Evolutionary conservation across 164 flowering plant species (phyloP).

Genomic region (Annona cherimola): DNA sequence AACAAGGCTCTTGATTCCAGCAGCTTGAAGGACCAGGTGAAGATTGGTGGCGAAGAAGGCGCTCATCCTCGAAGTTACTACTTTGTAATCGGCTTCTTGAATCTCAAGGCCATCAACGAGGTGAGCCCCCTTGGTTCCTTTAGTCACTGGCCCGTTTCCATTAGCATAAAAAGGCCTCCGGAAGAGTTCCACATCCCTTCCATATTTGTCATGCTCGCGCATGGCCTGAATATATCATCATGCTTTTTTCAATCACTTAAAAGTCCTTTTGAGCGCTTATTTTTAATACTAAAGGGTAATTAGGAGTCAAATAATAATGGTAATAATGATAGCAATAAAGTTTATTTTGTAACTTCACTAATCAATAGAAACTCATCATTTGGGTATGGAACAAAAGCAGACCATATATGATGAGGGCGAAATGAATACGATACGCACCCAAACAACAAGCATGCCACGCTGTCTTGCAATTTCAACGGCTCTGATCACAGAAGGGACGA

Average conservation of each 20-base stretch:
- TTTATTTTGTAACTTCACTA: too few relatives aligned
- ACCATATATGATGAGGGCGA: too few relatives aligned
- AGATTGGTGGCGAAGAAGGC: conserved; percentile 88
- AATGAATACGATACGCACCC: conserved; percentile 37
- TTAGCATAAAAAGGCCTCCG: conserved; percentile 53
- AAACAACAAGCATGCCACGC: conserved; percentile 57
- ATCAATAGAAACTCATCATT: background rate
- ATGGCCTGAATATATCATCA: conserved; percentile 51
- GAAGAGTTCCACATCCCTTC: conserved; percentile 88
- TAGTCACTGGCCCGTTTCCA: conserved; percentile 52
- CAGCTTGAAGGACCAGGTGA: conserved; percentile 56
- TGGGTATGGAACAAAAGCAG: too few relatives aligned
- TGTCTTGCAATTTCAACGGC: conserved; percentile 66
- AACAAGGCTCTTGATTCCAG: conserved; percentile 50
- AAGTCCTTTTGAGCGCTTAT: too few relatives aligned
- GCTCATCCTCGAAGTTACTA: conserved; percentile 89
- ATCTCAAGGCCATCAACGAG: conserved; percentile 75
- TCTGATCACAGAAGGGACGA: conserved; percentile 66
- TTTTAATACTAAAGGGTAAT: too few relatives aligned
- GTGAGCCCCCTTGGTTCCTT: conserved; percentile 76
- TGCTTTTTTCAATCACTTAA: too few relatives aligned
- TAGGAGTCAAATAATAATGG: too few relatives aligned
- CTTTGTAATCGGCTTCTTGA: conserved; percentile 70
- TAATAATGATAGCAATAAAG: too few relatives aligned
- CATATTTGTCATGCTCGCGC: conserved; percentile 83